Conservation (phyloP, 352 stramenopile species). For the Phytopythium vexans region DNA sequence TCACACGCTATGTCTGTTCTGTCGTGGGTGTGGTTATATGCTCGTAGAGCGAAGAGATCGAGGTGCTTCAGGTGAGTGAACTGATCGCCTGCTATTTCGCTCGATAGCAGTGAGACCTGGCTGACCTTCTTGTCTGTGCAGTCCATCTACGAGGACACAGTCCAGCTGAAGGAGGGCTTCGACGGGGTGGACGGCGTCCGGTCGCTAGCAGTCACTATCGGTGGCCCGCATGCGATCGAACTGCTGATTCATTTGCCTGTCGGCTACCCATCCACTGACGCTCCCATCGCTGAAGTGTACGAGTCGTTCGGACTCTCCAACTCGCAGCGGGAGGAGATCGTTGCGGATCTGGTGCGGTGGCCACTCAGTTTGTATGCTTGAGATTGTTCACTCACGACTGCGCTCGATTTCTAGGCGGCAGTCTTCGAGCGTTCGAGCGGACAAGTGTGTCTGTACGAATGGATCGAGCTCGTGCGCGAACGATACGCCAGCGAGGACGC, state of each 20-base stretch:
- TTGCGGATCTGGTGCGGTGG: conserved; percentile 48
- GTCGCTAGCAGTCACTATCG: conserved; percentile 60
- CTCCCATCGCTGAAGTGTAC: conserved; percentile 75
- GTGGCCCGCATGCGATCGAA: conserved; percentile 59
- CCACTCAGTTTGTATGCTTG: neutral
- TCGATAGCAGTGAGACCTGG: neutral
- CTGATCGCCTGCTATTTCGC: neutral
- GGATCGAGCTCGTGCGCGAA: conserved; percentile 80
- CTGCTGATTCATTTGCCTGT: conserved; percentile 69
- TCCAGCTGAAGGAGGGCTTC: conserved; percentile 50
- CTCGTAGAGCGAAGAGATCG: conserved; percentile 62
- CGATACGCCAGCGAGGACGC: conserved; percentile 52
- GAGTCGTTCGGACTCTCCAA: conserved; percentile 82
- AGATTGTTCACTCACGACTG: neutral
- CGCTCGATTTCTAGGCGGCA: conserved; percentile 16
- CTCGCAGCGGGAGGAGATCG: conserved; percentile 52
- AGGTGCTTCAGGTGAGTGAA: conserved; percentile 62
- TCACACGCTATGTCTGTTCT: too few relatives aligned
- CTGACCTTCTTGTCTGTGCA: conserved; percentile 9
- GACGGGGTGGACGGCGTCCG: conserved; percentile 34
- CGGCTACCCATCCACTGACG: conserved; percentile 63
- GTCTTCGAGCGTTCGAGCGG: conserved; percentile 73
- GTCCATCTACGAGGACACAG: conserved; percentile 76
- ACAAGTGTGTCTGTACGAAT: conserved; percentile 86
- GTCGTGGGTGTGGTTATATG: too few relatives aligned